phyloP scores from a whole-genome alignment of 306 rosid species.

The Acacia confusa region DNA sequence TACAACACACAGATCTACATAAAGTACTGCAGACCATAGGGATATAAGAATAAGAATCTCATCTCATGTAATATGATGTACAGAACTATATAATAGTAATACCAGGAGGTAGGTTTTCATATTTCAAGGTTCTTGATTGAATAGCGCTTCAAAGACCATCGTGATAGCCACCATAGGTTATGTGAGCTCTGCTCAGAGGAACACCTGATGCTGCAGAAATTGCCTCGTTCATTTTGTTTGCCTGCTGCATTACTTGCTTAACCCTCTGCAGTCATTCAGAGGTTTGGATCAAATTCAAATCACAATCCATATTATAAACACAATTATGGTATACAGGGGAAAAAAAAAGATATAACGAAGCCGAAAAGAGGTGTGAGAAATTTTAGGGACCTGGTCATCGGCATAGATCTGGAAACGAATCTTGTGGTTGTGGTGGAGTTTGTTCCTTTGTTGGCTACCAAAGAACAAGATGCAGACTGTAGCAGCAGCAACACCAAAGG shows the following conservation, averaged over 20 bases:
- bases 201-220: constrained; percentile 49
- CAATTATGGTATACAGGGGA: background rate
- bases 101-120: constrained; percentile 2
- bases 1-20: constrained; percentile 23
- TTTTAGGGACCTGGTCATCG: constrained; percentile 66
- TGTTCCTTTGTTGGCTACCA: constrained; percentile 53
- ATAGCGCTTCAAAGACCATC: constrained; percentile 29
- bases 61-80: constrained; percentile 25
- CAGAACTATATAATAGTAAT: constrained; percentile 26
- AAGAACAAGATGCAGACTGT: constrained; percentile 66
- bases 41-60: background rate
- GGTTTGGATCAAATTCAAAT: background rate
- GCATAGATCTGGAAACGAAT: constrained; percentile 69
- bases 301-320: background rate
- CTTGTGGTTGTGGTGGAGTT: constrained; percentile 48
- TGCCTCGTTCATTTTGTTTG: constrained; percentile 52
- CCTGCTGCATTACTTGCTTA: constrained; percentile 41
- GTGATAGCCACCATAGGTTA: constrained; percentile 56
- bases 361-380: constrained; percentile 13
- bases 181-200: constrained; percentile 50
- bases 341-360: background rate
- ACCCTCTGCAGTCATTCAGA: constrained; percentile 42
- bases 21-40: constrained; percentile 7
- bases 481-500: constrained; percentile 85
- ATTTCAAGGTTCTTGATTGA: background rate